Evolutionary conservation across 352 stramenopile genomes (phyloP).

Genomic region (Phytopythium ostracodes): DNA sequence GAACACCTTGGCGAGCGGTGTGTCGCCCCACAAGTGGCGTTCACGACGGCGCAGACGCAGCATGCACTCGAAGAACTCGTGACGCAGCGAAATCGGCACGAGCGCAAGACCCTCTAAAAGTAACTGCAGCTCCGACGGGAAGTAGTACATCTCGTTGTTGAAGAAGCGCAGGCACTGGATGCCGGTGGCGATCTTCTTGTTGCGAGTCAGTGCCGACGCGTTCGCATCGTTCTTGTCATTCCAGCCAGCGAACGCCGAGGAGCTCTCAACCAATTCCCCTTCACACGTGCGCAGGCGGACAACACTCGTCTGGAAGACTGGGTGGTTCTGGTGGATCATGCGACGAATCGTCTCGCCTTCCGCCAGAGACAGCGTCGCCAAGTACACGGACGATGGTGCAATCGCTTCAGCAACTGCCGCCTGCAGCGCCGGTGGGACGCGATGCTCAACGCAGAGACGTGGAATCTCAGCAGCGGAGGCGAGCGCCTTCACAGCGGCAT

Average conservation of each 20-base stretch:
- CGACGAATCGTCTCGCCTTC: conserved; percentile 97
- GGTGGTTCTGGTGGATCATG: conserved; percentile 92
- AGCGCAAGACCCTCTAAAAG: conserved; percentile 73
- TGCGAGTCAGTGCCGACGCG: not conserved
- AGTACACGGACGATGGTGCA: conserved; percentile 64
- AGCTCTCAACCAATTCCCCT: conserved; percentile 78
- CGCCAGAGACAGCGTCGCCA: conserved; percentile 94
- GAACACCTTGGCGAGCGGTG: conserved; percentile 97
- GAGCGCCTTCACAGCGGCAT: conserved; percentile 60
- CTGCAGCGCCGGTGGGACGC: conserved; percentile 27
- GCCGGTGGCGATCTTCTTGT: conserved; percentile 38
- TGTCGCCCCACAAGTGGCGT: conserved; percentile 93
- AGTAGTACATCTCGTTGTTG: conserved; percentile 99
- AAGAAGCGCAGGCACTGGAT: conserved; percentile 96
- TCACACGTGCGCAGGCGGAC: conserved; percentile 78
- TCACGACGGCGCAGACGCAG: conserved; percentile 93
- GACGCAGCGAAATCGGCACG: conserved; percentile 61
- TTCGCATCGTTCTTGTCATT: conserved; percentile 8
- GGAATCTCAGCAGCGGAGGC: conserved; percentile 26
- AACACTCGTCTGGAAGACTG: conserved; percentile 61
- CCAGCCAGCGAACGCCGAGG: conserved; percentile 65
- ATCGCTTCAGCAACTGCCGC: conserved; percentile 32
- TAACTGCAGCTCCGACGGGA: conserved; percentile 90
- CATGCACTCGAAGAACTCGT: conserved; percentile 83
- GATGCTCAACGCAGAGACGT: conserved; percentile 1